A percentile compares a stretch with the other conserved stretches of the same genome.
phyloP scores from a whole-genome alignment of 805 yeast genomes.

The Nakazawaea wickerhamii region DNA sequence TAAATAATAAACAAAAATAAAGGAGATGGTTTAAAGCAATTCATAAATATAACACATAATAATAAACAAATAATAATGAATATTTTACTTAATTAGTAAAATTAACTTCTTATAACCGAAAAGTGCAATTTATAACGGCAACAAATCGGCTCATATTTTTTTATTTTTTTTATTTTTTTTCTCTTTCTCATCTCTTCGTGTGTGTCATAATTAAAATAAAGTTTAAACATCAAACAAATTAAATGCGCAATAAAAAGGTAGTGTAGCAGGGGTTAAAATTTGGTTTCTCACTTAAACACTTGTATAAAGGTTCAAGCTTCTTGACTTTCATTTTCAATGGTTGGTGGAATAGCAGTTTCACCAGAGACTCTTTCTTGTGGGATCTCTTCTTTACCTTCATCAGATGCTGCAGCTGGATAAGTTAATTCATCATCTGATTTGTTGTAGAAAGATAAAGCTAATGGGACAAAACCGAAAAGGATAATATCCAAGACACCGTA shows the following conservation, averaged over 20 bases:
- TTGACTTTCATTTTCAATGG: not conserved
- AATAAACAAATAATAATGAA: not conserved
- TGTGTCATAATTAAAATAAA: no score
- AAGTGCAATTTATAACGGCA: no score
- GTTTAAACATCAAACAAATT: not conserved
- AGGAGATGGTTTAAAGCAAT: not conserved
- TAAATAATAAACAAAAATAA: not conserved
- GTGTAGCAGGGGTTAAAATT: no score
- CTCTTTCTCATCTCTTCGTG: constrained; percentile 1
- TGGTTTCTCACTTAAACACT: no score
- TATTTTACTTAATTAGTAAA: not conserved
- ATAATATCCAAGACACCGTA: constrained; percentile 53
- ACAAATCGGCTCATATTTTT: not conserved
- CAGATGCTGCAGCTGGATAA: constrained; percentile 7
- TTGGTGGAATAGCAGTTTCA: constrained; percentile 12
- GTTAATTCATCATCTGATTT: constrained; percentile 13
- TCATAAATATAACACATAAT: not conserved
- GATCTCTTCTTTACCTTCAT: not conserved
- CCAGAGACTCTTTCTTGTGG: constrained; percentile 11
- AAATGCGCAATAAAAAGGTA: not conserved
- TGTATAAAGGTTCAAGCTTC: not conserved
- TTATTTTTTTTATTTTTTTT: no score
- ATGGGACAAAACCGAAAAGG: constrained; percentile 26
- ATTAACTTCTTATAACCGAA: no score
- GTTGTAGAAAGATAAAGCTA: constrained; percentile 16